Percentiles rank a stretch among this genome's conserved stretches.
phyloP scores from a whole-genome alignment of 176 grass and related monocot genomes.

The Puya raimondii region DNA sequence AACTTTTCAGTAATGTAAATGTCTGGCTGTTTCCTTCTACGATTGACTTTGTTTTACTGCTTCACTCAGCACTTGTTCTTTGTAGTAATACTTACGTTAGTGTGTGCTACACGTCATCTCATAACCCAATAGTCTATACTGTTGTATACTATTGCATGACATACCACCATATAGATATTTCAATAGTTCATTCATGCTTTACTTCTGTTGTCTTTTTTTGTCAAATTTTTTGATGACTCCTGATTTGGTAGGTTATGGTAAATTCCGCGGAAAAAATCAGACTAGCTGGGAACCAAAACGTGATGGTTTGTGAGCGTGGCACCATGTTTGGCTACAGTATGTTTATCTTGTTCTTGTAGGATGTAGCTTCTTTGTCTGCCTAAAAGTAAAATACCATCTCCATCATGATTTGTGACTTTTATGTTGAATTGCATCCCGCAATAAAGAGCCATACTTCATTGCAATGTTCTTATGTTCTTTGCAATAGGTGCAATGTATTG shows the following conservation, averaged over 20 bases:
- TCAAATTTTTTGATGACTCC: slow-evolving; percentile 2
- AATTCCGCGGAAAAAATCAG: slow-evolving; percentile 92
- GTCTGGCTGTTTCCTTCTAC: not conserved
- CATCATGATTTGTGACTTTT: slow-evolving; percentile 2
- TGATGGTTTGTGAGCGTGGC: slow-evolving; percentile 97
- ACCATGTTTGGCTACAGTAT: slow-evolving; percentile 99
- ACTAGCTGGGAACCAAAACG: slow-evolving; percentile 84
- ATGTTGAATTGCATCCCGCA: not conserved
- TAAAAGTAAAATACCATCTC: not conserved
- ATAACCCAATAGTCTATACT: no score
- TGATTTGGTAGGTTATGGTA: slow-evolving; percentile 47
- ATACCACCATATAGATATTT: not conserved
- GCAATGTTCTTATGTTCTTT: not conserved
- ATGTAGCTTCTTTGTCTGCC: not conserved
- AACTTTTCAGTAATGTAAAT: not conserved
- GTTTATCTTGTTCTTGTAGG: slow-evolving; percentile 24
- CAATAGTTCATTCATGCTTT: slow-evolving; percentile 10
- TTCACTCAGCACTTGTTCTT: not conserved
- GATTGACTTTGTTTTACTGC: not conserved
- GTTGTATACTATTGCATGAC: not conserved
- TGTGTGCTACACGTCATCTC: no score
- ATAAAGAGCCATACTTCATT: not conserved
- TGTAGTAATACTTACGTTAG: not conserved
- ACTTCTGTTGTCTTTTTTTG: not conserved
- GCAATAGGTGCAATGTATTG: not conserved